A percentile compares a stretch with the other conserved stretches of the same genome.
These are phyloP conservation scores for Aspergillus egyptiacus DNA, from an alignment of 495 filamentous ascomycete species.

Conservation along the genomic window DNA sequence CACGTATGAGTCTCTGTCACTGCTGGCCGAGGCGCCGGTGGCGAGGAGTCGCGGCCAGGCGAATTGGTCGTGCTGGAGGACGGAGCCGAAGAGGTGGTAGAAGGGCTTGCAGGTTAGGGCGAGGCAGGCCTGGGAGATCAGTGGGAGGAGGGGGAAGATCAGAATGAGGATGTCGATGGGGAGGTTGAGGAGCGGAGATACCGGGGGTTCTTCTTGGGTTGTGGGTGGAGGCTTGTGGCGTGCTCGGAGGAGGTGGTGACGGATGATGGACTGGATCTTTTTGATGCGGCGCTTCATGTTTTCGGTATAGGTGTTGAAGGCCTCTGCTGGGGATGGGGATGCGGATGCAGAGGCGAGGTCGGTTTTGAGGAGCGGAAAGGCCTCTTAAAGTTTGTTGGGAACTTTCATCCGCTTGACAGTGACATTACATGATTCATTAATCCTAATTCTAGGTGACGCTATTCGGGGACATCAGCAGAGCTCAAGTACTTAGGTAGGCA, in stretches of 20 bases:
- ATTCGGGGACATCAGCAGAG: no score
- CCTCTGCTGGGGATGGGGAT: no score
- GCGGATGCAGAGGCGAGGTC: no score
- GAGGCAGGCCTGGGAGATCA: constrained; percentile 9
- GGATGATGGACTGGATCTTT: neutral
- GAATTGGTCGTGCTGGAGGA: constrained; percentile 3
- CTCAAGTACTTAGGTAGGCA: no score
- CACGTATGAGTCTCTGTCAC: neutral
- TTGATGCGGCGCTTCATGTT: neutral
- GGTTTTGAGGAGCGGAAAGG: no score
- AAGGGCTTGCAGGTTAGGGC: constrained; percentile 16
- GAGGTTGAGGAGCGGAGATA: constrained; percentile 1
- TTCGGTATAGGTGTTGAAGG: no score
- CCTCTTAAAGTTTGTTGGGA: no score
- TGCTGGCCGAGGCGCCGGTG: no score
- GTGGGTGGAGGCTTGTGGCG: neutral
- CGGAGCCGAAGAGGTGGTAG: neutral
- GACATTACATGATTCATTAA: no score
- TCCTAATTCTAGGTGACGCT: no score
- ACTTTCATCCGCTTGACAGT: no score
- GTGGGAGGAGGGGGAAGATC: constrained; percentile 5
- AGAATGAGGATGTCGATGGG: constrained; percentile 9
- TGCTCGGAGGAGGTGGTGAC: neutral
- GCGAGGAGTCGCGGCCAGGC: constrained; percentile 8
- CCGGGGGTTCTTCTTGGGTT: neutral